Base-by-base conservation (phyloP, 305 asterid genomes). In the Caryopteris hybrid region DNA sequence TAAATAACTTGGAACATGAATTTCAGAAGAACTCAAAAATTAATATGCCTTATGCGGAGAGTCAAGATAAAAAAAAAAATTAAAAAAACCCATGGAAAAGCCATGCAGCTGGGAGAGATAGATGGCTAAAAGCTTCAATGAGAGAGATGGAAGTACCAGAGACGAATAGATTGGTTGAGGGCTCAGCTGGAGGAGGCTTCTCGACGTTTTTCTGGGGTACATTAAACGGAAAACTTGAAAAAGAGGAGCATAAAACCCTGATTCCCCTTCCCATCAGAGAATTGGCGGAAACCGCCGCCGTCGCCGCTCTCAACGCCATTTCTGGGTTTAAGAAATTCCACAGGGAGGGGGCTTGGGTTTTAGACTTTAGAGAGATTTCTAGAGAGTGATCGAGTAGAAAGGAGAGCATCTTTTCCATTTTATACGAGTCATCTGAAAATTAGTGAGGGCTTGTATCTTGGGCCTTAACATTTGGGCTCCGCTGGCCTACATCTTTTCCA, bases 81-180 rank as follows among this genome's bases (percentile, higher is more conserved):
- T n/a, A 3, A 20, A n/a, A 58, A 38, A 41, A 0, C 3, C 20
- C 27, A 56, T 21, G 33, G 11, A 12, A 13, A 62, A 54, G 54
- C 29, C 38, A 67, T 17, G 17, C 2, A 53, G n/a, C 50, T 14
- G 50, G 1, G 34, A 23, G 20, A 48, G 8, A 53, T 63, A 31
- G 20, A 0, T 54, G 14, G 53, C 12, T 23, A 36, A n/a, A n/a
- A n/a, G n/a, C n/a, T n/a, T n/a, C n/a, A 46, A 29, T 20, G 36
- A 11, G 67, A 61, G 64, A 68, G 50, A 5, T 27, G 18, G 25
- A 46, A 16, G 4, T 64, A 87, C 90, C 94, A 16, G 91, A 86
- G 46, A 89, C 83, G 83, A 86, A 89, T 68, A 89, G 89, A 78
- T 89, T 89, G 75, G 88, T 84, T 25, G 88, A 86, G 25, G 94